Percentiles rank a stretch among this genome's conserved stretches.
phyloP scores from a whole-genome alignment of 306 rosid species.

The Quercus parvula region DNA sequence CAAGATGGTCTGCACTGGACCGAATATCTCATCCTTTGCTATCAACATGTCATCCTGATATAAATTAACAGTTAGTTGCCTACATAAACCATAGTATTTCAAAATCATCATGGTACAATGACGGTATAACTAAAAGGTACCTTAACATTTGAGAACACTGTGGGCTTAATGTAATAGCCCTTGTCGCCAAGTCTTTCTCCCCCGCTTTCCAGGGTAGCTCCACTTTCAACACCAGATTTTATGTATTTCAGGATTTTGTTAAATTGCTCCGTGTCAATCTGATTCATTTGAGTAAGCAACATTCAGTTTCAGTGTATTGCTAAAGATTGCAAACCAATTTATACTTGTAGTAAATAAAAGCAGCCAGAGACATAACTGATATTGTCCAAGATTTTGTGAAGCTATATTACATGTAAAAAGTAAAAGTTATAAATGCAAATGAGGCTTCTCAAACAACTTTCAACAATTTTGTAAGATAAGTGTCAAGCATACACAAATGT shows the following conservation, averaged over 20 bases:
- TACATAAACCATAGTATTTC: not conserved
- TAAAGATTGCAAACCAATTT: slow-evolving; percentile 16
- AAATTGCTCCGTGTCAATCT: slow-evolving; percentile 78
- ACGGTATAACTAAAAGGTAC: slow-evolving; percentile 29
- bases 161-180: slow-evolving; percentile 83
- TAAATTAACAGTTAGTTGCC: not conserved
- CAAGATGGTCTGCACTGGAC: slow-evolving; percentile 85
- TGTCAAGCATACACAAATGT: not conserved
- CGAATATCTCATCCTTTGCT: slow-evolving; percentile 87
- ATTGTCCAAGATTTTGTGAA: not conserved
- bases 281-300: slow-evolving; percentile 8
- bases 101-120: not conserved
- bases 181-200: slow-evolving; percentile 70
- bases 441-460: not conserved
- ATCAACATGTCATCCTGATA: slow-evolving; percentile 77
- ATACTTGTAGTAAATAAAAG: not conserved
- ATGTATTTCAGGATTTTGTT: slow-evolving; percentile 70
- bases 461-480: not conserved
- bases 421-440: not conserved
- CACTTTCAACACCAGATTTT: slow-evolving; percentile 62
- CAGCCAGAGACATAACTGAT: no score
- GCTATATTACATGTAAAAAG: not conserved
- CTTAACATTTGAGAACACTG: slow-evolving; percentile 85
- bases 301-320: not conserved
- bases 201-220: slow-evolving; percentile 85